phyloP scores from a whole-genome alignment of 345 rosid species.

The Citrus maxima region DNA sequence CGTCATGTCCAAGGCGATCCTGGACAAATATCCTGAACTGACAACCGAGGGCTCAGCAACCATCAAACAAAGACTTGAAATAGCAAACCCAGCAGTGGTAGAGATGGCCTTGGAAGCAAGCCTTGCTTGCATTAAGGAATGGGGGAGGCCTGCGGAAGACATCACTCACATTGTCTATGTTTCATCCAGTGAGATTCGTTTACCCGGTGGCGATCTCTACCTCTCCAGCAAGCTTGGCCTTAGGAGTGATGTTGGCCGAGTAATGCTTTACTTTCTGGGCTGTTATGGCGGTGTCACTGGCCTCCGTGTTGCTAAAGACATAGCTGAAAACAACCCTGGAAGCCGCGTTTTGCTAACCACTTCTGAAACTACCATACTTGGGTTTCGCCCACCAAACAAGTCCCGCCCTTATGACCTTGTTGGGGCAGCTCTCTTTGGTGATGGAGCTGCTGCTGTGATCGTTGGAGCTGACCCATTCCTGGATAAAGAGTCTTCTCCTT shows the following conservation, averaged over 20 bases:
- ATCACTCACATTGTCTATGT: constrained; percentile 90
- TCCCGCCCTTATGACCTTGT: constrained; percentile 89
- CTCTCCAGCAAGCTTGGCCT: constrained; percentile 70
- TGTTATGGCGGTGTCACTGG: constrained; percentile 94
- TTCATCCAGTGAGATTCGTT: constrained; percentile 86
- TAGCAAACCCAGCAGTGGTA: constrained; percentile 79
- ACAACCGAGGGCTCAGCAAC: constrained; percentile 77
- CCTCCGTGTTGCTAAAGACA: constrained; percentile 92
- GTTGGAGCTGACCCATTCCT: constrained; percentile 61
- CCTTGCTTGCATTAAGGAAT: constrained; percentile 71
- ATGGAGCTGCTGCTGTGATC: constrained; percentile 85
- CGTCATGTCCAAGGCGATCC: constrained; percentile 77
- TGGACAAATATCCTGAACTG: constrained; percentile 81
- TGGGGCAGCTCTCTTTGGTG: constrained; percentile 93
- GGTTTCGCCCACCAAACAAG: constrained; percentile 84
- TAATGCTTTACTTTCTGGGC: constrained; percentile 88
- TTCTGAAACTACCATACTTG: constrained; percentile 88
- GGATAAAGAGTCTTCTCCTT: constrained; percentile 67
- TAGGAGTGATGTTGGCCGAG: constrained; percentile 62
- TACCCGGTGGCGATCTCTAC: constrained; percentile 94
- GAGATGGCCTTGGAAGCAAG: constrained; percentile 88
- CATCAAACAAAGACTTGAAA: constrained; percentile 80
- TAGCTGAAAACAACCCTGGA: constrained; percentile 93
- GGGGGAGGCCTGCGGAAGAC: constrained; percentile 76
- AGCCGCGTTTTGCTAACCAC: constrained; percentile 78